Evolutionary conservation across 1,139 yeast genomes (phyloP), one percentile per base, ranked within the genome.

Genomic region (Taphrina populina): DNA sequence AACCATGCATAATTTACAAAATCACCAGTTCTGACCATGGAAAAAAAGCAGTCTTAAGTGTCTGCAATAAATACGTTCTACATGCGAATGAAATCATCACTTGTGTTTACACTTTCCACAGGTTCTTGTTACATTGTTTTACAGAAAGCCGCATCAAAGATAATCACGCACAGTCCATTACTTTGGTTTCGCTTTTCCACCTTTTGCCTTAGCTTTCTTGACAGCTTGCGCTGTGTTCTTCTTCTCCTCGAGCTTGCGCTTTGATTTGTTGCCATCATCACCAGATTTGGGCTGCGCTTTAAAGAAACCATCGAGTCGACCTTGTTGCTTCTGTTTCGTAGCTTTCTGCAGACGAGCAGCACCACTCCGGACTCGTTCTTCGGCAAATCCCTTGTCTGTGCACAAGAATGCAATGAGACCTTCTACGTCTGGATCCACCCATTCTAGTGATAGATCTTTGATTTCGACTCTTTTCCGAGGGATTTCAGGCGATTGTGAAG

Each of bases 231-330:
- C 62, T 20, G 62, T 63, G 27, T 64, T 64, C 59, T 68, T 69
- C 61, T 68, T 70, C 61, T 71, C 56, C 20, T 41, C 47, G 40
- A 40, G 27, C 19, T 52, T 52, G 21, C 56, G 41, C 35, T 52
- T 52, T 30, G 43, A 15, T 5, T 34, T 27, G 11, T 23, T 47
- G 15, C 32, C 41, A 21, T 74, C 71, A 46, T 72, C 74, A 57
- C 74, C 69, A 0, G 77, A 69, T 66, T 78, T 79, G 3, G 86
- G 81, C 26, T 80, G 81, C 33, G 80, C 86, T 66, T 79, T 80
- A 73, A 92, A 92, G 67, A 92, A 92, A 2, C 95, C 95, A 66
- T 90, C 96, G 34, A 92, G 72, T 62, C 98, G 78, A 4, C 95
- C 96, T 69, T 92, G 98, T 1, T 87, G 84, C 1, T 95, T 92